Evolutionary conservation across 805 yeast species (phyloP).

Genomic region (Candida rishiriensis): DNA sequence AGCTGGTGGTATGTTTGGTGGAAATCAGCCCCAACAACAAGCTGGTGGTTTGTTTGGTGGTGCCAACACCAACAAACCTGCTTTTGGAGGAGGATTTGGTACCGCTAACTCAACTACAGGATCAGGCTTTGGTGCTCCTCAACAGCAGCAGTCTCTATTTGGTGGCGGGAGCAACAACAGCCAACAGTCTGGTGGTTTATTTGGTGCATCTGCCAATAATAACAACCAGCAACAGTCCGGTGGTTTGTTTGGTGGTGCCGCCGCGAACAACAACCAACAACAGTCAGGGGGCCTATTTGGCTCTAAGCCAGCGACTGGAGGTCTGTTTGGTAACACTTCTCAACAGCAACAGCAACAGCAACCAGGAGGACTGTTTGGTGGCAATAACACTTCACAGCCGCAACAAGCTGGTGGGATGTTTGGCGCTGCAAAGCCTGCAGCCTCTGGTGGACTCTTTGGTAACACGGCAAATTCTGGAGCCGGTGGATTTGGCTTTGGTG

Average conservation of each 20-base stretch:
- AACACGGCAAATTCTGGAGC: no score
- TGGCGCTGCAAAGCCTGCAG: no score
- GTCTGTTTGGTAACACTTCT: no score
- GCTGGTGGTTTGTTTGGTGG: slow-evolving; percentile 34
- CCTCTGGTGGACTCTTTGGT: no score
- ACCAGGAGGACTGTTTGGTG: no score
- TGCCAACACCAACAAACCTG: slow-evolving; percentile 11
- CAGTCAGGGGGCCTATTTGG: no score
- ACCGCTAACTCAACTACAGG: slow-evolving; percentile 3
- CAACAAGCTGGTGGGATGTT: slow-evolving; percentile 21
- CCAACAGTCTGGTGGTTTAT: no score
- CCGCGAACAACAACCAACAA: slow-evolving; percentile 4
- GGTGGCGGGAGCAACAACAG: no score
- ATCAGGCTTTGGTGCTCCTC: slow-evolving; percentile 6
- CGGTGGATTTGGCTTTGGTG: no score
- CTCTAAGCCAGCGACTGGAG: no score
- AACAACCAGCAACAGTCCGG: slow-evolving; percentile 28
- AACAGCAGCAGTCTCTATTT: no score
- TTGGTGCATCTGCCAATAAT: slow-evolving; percentile 16
- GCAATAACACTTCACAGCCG: neutral
- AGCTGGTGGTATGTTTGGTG: slow-evolving; percentile 19
- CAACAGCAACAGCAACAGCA: no score
- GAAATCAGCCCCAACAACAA: slow-evolving; percentile 18
- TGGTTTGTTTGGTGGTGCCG: slow-evolving; percentile 35
- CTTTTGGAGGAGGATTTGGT: slow-evolving; percentile 17